Evolutionary conservation across 257 asterid species (phyloP), one percentile per base, ranked within the genome.

Genomic region (Jacaranda copaia): DNA sequence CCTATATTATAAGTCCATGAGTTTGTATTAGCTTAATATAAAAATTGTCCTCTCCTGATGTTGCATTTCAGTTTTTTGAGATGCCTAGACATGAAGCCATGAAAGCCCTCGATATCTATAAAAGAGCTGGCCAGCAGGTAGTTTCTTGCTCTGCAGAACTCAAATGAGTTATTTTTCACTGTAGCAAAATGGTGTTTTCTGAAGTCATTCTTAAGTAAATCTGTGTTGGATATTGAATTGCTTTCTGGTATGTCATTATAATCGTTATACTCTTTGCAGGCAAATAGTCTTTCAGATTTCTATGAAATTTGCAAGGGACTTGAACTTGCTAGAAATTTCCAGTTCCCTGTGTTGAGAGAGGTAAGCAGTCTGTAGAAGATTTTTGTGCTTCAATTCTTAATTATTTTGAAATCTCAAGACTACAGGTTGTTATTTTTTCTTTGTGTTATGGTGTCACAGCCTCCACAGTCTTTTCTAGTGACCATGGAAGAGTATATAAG

Each of bases 71-170:
- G 99, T 96, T 96, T 87, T 96, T 96, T 84, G 99, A 96, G 93
- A 96, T 96, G 99, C 96, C 97, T 61, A 90, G 96, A 82, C 99
- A 96, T 79, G 99, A 96, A 88, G 99, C 99, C 45, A 85, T 93
- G 35, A 90, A 91, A 72, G 97, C 99, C 82, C 97, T 90, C 56
- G 99, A 91, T 79, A 91, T 93, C 75, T 96, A 96, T 82, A 96
- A 86, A 85, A 89, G 96, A 87, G 99, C 99, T 81, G 98, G 99
- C 70, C 97, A 92, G 89, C 98, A 91, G 99, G 99, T 96, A 74
- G 60, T 68, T 46, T 82, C 74, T 75, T 75, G 49, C 76, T 61
- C 66, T 42, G 32, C 36, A 35, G 40, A 32, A 55, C 61, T 74
- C 69, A 35, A 48, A 51, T 63, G 49, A 61, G 51, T 74, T 72